Evolutionary conservation across 2,329 filamentous ascomycete species (phyloP), one percentile per base, ranked within the genome.

Genomic region (Akanthomyces lecanii): DNA sequence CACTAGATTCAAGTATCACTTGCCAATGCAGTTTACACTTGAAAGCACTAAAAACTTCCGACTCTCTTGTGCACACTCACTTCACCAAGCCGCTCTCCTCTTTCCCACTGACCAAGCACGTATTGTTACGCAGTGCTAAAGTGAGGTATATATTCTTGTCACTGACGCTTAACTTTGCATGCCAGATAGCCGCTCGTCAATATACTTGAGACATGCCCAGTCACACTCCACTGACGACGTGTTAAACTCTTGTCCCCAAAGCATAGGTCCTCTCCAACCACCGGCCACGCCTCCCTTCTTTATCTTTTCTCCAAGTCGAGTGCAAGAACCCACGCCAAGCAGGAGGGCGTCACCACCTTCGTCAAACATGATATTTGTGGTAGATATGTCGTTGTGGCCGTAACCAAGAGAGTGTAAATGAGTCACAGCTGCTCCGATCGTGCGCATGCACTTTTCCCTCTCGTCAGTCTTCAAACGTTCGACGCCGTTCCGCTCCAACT

Each of bases 341-440:
- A 57, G 55, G 2, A 57, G 11, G 2, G 42, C 42, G 3, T 18
- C 7, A 11, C 11, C 42, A 5, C 30, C 11, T 8, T 36, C 18
- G 55, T 57, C 55, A 23, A 57, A 57, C 55, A 57, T 57, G 28
- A 57, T 48, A n/a, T 48, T 57, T 18, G 10, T 23, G 2, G 55
- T 42, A 4, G 55, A 57, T 11, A 57, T 47, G 8, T 57, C 55
- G 28, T 57, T 48, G 21, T 57, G 55, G 3, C 28, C 42, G 18
- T 57, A 57, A 25, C 42, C 42, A 2, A 48, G 25, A 10, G 42
- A 12, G 12, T 48, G 55, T 18, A 57, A 28, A 47, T 57, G 55
- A 2, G 18, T 28, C 3, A 57, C 55, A 4, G 55, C 42, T 5
- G 25, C 44, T 33, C 7, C 6, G 8, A 57, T 47, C 10, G 11